Base-by-base conservation (phyloP, 73 alveolate species). In the Paramecium pentaurelia region DNA sequence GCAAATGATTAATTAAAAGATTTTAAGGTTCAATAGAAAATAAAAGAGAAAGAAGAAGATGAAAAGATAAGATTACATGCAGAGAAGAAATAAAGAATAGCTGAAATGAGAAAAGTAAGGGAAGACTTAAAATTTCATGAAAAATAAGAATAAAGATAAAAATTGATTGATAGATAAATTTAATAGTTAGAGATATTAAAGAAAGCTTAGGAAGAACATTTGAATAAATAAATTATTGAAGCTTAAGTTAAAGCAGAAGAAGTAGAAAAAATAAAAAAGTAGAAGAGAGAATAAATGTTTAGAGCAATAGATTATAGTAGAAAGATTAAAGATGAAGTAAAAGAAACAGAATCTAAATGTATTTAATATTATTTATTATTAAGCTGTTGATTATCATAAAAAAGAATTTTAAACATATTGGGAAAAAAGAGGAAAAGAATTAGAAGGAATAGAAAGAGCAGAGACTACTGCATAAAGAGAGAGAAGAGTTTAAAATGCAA, bases 291-390 rank as follows among this genome's bases (percentile, higher is more conserved):
- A 20, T 16, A 80, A 49, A 18, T 80, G 49, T 40, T 11, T 42
- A 80, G 49, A 80, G 73, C 20, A 28, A 80, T 80, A 16, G 73
- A 80, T 12, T 80, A 47, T 34, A 80, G 91, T 25, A 42, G 91
- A 80, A 80, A 45, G 14, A 49, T 80, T 22, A 80, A 80, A 11
- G 88, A 49, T 10, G 44, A 45, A 45, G 73, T 80, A 7, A 80
- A 80, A 45, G 91, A 80, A 80, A 45, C 20, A 49, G 91, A 80
- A 80, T 80, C 91, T 3, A 80, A 44, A 80, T 80, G 91, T 80
- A 80, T 45, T 32, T 20, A 4, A n/a, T 25, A 6, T n/a, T 80
- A 37, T 8, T 37, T 80, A 20, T 0, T 44, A 40, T 45, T 37
- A 14, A 80, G 90, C 91, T 45, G 71, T 45, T 45, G 91, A 80